Evolutionary conservation across 1,139 yeast genomes (phyloP), one percentile per base, ranked within the genome.

Genomic region (Oligophagozyma castellii): DNA sequence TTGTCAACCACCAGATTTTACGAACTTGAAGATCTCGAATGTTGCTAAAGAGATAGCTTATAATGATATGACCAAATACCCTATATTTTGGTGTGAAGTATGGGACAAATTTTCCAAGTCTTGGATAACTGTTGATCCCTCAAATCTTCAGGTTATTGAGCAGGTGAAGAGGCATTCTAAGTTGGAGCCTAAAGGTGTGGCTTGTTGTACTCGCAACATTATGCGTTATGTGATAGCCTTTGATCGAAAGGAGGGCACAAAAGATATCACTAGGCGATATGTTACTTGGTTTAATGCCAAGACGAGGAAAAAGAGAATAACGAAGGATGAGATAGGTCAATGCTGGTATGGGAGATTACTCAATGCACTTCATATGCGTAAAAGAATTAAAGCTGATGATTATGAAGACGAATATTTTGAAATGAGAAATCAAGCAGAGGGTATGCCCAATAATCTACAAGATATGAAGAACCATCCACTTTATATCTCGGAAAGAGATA

Each of bases 71-170:
- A 12, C 22, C 12, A 51, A 48, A 4, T 75, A 59, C 44, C 96
- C 96, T 0, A 63, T 83, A 0, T 83, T 78, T 46, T 89, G 98
- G 98, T 74, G 73, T 11, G 99, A 89, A 51, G 95, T 80, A 0
- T 89, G 94, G 93, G 89, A 89, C 49, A 66, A 66, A 29, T 70
- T 65, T 35, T 55, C 71, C 4, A 65, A 71, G 35, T 68, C 66
- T 36, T 86, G 95, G 93, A 65, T 83, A n/a, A 71, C 93, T 4
- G 63, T 84, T 1, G 96, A 89, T 43, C 93, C 95, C 0, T 59
- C 75, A 1, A 73, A 71, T 12, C 65, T 73, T 26, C 56, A 68
- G 32, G 55, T 67, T 1, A 70, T 86, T 13, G 95, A 84, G 46
- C 63, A 76, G n/a, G 74, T 86, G 1, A 64, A 62, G 48, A 51